These are phyloP conservation scores for Sambucus nigra DNA, from an alignment of 129 eudicot species.

Conservation along the genomic window DNA sequence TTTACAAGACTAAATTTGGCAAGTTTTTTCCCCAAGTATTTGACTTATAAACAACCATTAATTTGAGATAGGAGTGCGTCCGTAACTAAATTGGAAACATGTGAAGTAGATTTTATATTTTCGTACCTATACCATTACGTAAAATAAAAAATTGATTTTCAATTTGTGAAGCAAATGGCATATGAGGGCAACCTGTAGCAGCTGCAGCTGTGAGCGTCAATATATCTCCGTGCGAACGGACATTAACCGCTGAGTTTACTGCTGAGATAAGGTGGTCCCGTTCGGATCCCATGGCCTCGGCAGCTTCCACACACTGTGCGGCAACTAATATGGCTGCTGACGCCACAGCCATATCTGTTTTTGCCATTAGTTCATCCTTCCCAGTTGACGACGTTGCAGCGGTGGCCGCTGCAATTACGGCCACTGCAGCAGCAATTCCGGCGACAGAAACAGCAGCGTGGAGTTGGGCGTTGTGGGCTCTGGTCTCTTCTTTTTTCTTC, in stretches of 20 bases:
- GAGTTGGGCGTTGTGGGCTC: slow-evolving; percentile 91
- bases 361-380: slow-evolving; percentile 80
- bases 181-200: slow-evolving; percentile 54
- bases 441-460: slow-evolving; percentile 94
- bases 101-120: too few species aligned
- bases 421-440: slow-evolving; percentile 91
- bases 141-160: background rate
- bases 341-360: slow-evolving; percentile 94
- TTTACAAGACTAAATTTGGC: too few species aligned
- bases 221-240: slow-evolving; percentile 83
- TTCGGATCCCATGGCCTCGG: slow-evolving; percentile 93
- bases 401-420: slow-evolving; percentile 90
- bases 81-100: too few species aligned
- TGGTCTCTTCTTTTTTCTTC: slow-evolving; percentile 85
- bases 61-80: too few species aligned
- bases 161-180: background rate
- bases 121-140: too few species aligned
- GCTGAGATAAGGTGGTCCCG: slow-evolving; percentile 81
- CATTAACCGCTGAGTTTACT: slow-evolving; percentile 88
- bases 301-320: slow-evolving; percentile 96
- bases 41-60: too few species aligned
- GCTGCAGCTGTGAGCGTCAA: slow-evolving; percentile 97
- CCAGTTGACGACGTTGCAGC: slow-evolving; percentile 67
- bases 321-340: slow-evolving; percentile 95
- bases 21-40: too few species aligned